phyloP scores from a whole-genome alignment of 441 rosid species.

The Jatropha multifida region DNA sequence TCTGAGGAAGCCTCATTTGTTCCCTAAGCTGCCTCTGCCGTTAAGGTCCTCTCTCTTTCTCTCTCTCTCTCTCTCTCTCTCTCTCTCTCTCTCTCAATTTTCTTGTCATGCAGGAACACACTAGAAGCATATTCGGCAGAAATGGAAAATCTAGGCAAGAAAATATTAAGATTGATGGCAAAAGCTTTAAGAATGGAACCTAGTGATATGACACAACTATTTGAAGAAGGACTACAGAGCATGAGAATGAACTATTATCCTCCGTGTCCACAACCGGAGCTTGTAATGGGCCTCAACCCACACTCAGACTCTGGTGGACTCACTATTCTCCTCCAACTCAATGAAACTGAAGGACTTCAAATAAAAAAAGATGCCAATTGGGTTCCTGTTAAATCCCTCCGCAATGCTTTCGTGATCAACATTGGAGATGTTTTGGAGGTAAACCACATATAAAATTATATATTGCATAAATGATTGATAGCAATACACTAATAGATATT shows the following conservation, averaged over 20 bases:
- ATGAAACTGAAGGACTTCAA: constrained; percentile 43
- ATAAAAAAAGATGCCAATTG: constrained; percentile 38
- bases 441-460: not conserved
- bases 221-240: constrained; percentile 20
- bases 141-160: constrained; percentile 16
- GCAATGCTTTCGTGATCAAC: constrained; percentile 40
- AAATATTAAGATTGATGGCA: constrained; percentile 18
- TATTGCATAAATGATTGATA: too few relatives aligned
- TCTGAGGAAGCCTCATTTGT: constrained; percentile 44
- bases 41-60: constrained; percentile 33
- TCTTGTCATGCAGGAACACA: constrained; percentile 12
- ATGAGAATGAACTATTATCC: constrained; percentile 42
- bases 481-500: too few relatives aligned
- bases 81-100: not conserved
- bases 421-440: constrained; percentile 51
- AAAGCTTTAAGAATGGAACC: constrained; percentile 20
- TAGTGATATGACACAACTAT: constrained; percentile 15
- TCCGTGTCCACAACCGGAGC: constrained; percentile 49
- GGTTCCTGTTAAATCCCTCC: constrained; percentile 35
- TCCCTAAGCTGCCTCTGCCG: constrained; percentile 49
- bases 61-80: not conserved
- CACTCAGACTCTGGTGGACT: constrained; percentile 38
- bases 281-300: constrained; percentile 37
- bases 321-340: constrained; percentile 42
- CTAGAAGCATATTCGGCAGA: constrained; percentile 27